Conservation (phyloP, 2,329 filamentous ascomycete species). For the Botrytis tulipae region DNA sequence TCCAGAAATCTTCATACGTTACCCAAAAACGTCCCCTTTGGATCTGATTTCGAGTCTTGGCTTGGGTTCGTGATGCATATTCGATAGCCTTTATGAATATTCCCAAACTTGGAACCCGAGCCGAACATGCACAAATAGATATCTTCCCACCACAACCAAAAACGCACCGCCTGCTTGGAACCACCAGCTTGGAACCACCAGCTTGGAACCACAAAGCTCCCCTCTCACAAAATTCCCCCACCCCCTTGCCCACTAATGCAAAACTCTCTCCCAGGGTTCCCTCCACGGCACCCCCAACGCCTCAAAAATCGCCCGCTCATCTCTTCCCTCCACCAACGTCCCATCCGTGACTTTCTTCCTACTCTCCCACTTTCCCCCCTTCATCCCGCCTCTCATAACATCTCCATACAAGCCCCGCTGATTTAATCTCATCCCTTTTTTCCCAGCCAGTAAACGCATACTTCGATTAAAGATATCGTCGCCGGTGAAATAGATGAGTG, state of each 20-base stretch:
- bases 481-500: conserved; percentile 91
- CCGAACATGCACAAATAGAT: neutral
- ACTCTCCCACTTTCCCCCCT: conserved; percentile 48
- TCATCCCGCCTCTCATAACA: conserved; percentile 55
- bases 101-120: neutral
- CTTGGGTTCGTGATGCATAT: neutral
- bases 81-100: neutral
- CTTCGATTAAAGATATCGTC: conserved; percentile 94
- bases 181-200: rapidly evolving
- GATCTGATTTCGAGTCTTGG: neutral
- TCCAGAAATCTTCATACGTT: neutral
- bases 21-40: neutral
- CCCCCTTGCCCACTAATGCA: conserved; percentile 44
- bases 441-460: conserved; percentile 73
- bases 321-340: conserved; percentile 67
- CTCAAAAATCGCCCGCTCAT: conserved; percentile 80
- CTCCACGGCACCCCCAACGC: conserved; percentile 81
- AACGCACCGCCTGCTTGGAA: neutral
- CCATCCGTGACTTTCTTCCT: conserved; percentile 65
- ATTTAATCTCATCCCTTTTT: conserved; percentile 80
- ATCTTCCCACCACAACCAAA: neutral
- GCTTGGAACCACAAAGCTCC: neutral
- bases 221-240: too few relatives aligned
- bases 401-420: conserved; percentile 76
- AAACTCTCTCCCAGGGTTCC: conserved; percentile 72